Evolutionary conservation across 2,329 filamentous ascomycete genomes (phyloP).

Genomic region (Trichoderma lentiforme): DNA sequence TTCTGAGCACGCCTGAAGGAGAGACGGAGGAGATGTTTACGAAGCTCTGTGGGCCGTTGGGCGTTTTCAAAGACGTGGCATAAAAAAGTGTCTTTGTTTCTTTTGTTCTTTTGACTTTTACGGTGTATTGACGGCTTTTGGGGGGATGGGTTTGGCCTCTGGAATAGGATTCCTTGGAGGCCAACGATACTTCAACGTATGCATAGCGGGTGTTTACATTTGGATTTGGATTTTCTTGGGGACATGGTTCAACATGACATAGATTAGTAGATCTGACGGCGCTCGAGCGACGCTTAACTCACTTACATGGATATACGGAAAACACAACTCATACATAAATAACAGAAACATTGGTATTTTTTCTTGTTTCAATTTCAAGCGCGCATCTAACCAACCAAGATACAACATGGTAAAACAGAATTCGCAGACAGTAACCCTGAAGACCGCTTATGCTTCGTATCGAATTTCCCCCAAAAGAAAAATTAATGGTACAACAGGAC

Average conservation of each 20-base stretch:
- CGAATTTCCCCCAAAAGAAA: background rate
- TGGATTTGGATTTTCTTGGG: slow-evolving; percentile 11
- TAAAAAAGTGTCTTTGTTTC: slow-evolving; percentile 17
- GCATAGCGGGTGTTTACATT: slow-evolving; percentile 28
- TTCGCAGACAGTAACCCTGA: slow-evolving; percentile 5
- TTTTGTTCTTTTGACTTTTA: background rate
- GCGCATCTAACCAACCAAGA: slow-evolving; percentile 1
- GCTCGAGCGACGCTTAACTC: slow-evolving; percentile 1
- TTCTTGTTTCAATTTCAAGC: background rate
- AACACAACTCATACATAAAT: background rate
- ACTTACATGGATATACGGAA: background rate
- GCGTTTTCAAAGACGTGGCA: slow-evolving; percentile 43
- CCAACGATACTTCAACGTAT: slow-evolving; percentile 35
- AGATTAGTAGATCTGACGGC: slow-evolving; percentile 1
- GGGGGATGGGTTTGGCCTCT: background rate
- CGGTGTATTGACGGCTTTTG: background rate
- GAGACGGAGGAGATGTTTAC: slow-evolving; percentile 91
- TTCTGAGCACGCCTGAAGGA: slow-evolving; percentile 71
- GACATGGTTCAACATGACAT: slow-evolving; percentile 15
- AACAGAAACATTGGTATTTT: background rate
- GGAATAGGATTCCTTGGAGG: background rate
- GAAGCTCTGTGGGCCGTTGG: slow-evolving; percentile 61
- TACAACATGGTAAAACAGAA: background rate
- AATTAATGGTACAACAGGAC: slow-evolving; percentile 12
- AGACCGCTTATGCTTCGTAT: slow-evolving; percentile 19